Conservation (phyloP, 2,329 filamentous ascomycete species). For the Ceratocystis cubensis region DNA sequence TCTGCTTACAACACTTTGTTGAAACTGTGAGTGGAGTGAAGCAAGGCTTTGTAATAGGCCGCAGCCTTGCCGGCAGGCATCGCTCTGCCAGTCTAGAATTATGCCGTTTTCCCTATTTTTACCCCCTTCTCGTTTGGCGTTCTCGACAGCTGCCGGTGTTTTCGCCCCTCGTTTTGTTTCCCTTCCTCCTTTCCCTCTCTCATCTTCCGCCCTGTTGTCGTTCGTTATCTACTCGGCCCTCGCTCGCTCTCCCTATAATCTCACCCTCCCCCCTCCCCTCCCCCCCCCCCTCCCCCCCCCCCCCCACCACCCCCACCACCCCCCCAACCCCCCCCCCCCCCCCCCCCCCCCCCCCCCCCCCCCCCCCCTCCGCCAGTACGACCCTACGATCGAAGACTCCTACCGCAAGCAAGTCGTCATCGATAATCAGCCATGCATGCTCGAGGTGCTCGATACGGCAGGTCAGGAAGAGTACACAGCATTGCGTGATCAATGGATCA, state of each 20-base stretch:
- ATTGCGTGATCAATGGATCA: constrained; percentile 93
- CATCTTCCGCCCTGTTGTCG: neutral
- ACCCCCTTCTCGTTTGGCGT: neutral
- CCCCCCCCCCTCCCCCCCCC: too few species aligned
- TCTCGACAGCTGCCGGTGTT: neutral
- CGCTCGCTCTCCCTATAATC: neutral
- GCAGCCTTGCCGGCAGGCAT: neutral
- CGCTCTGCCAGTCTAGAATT: neutral
- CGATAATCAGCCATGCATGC: constrained; percentile 89
- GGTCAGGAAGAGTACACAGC: constrained; percentile 98
- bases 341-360: neutral
- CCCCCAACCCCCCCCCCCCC: too few species aligned
- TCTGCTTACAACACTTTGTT: constrained; percentile 96
- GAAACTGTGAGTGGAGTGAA: constrained; percentile 54
- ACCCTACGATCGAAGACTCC: constrained; percentile 78
- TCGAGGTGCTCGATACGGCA: constrained; percentile 92
- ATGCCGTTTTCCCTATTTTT: neutral
- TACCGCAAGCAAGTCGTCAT: constrained; percentile 87
- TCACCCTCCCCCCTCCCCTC: neutral
- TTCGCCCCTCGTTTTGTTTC: neutral
- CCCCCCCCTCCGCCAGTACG: constrained; percentile 44
- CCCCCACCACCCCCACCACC: too few species aligned
- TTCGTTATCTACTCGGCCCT: neutral
- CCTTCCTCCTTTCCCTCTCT: neutral
- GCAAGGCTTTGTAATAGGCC: neutral